Conservation (phyloP, 805 yeast species). For the Hanseniaspora taiwanica region DNA sequence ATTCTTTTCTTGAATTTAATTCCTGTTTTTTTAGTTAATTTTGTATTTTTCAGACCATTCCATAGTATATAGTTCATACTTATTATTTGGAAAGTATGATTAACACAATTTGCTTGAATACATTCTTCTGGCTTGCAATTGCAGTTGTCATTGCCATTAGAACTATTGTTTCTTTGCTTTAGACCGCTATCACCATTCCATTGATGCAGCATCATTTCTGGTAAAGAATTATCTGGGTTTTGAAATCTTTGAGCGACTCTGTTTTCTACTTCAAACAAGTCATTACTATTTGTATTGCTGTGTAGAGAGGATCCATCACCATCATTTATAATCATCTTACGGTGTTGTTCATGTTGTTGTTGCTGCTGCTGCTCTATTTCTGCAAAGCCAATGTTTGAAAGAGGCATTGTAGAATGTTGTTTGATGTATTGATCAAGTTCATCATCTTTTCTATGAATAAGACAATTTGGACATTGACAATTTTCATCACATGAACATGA, state of each 20-base stretch:
- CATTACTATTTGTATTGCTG: too few relatives aligned
- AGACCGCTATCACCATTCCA: too few relatives aligned
- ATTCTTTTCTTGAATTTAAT: slow-evolving; percentile 17
- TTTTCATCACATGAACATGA: slow-evolving; percentile 21
- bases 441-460: slow-evolving; percentile 23
- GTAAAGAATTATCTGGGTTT: too few relatives aligned
- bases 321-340: too few relatives aligned
- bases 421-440: slow-evolving; percentile 19
- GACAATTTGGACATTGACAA: slow-evolving; percentile 22
- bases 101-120: slow-evolving; percentile 13
- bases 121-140: slow-evolving; percentile 10
- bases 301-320: too few relatives aligned
- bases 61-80: slow-evolving; percentile 15
- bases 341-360: neutral
- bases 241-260: too few relatives aligned
- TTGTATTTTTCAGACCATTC: slow-evolving; percentile 16
- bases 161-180: too few relatives aligned
- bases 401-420: slow-evolving; percentile 8
- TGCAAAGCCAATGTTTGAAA: slow-evolving; percentile 1
- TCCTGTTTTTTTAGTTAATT: slow-evolving; percentile 15
- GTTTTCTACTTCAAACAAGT: too few relatives aligned
- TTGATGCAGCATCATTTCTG: too few relatives aligned
- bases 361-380: neutral
- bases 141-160: neutral
- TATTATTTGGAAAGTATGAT: slow-evolving; percentile 18